phyloP scores from a whole-genome alignment of 2,329 filamentous ascomycete species.

The Sarocladium brachiariae region DNA sequence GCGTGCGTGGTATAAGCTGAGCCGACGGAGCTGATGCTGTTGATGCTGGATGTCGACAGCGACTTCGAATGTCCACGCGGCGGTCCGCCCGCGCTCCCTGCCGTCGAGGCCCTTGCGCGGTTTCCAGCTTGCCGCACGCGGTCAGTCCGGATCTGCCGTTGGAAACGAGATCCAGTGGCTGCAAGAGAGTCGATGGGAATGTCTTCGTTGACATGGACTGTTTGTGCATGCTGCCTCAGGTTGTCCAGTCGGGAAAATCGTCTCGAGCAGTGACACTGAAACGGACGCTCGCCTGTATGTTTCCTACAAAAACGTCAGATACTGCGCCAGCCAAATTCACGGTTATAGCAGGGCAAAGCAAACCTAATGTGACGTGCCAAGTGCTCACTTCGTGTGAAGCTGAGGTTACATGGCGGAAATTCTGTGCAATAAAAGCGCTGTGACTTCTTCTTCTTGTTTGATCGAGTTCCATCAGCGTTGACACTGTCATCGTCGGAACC shows the following conservation, averaged over 20 bases:
- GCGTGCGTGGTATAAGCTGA: constrained; percentile 57
- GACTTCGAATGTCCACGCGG: constrained; percentile 77
- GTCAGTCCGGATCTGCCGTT: constrained; percentile 85
- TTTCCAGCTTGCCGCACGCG: constrained; percentile 67
- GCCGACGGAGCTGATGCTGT: constrained; percentile 59
- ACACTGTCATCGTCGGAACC: constrained; percentile 54
- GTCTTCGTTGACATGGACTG: constrained; percentile 94
- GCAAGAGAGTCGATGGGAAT: constrained; percentile 92
- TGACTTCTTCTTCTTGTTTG: constrained; percentile 91
- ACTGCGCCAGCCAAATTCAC: not conserved
- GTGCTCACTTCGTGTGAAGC: constrained; percentile 94
- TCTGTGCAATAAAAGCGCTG: constrained; percentile 95
- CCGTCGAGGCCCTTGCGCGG: constrained; percentile 70
- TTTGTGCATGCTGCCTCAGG: constrained; percentile 91
- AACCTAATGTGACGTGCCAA: constrained; percentile 89
- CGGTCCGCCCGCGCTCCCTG: constrained; percentile 64
- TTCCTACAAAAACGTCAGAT: constrained; percentile 51
- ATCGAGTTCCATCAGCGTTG: constrained; percentile 57
- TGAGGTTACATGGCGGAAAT: constrained; percentile 86
- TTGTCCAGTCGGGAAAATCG: constrained; percentile 94
- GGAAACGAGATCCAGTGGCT: constrained; percentile 84
- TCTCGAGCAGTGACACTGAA: constrained; percentile 90
- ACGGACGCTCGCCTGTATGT: constrained; percentile 94
- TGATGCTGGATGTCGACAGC: constrained; percentile 80
- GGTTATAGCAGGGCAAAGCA: constrained; percentile 8